phyloP scores from a whole-genome alignment of 2,329 filamentous ascomycete species.

The Massarina eburnea region DNA sequence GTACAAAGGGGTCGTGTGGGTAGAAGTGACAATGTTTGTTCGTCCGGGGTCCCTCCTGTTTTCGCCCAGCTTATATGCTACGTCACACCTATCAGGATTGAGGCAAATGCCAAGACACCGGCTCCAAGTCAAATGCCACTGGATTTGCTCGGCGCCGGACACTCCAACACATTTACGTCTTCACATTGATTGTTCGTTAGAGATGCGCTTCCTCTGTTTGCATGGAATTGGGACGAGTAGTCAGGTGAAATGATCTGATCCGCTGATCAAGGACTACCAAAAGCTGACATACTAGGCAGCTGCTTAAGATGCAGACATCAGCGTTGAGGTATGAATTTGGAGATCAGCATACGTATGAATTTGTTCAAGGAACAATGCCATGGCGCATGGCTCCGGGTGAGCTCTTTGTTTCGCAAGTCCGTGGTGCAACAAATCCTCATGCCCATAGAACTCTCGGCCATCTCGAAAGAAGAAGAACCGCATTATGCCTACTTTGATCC shows the following conservation, averaged over 20 bases:
- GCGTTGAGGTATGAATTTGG: slow-evolving; percentile 9
- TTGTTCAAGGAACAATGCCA: slow-evolving; percentile 6
- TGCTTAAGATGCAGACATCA: slow-evolving; percentile 8
- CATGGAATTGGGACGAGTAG: slow-evolving; percentile 14
- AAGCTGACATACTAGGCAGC: slow-evolving; percentile 1
- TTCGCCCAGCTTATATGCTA: no score
- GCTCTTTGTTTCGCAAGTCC: background rate
- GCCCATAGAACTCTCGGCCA: background rate
- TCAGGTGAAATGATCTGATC: slow-evolving; percentile 3
- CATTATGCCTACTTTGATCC: slow-evolving; percentile 10
- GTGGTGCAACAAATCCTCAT: background rate
- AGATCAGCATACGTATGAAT: slow-evolving; percentile 11
- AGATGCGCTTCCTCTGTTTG: slow-evolving; percentile 18
- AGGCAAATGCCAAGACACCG: no score
- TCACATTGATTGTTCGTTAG: no score
- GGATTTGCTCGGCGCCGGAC: no score
- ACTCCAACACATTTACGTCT: no score
- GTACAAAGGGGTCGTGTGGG: no score
- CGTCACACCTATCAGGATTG: no score
- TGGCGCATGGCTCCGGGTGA: slow-evolving; percentile 8
- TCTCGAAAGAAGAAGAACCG: background rate
- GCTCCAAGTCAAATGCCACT: no score
- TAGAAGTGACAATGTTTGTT: no score
- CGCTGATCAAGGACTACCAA: background rate
- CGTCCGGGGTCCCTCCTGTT: no score